Percentiles rank a stretch among this genome's conserved stretches.
These are phyloP conservation scores for Chaetoscypha palmicola DNA, from an alignment of 2,329 filamentous ascomycete genomes.

Conservation along the genomic window DNA sequence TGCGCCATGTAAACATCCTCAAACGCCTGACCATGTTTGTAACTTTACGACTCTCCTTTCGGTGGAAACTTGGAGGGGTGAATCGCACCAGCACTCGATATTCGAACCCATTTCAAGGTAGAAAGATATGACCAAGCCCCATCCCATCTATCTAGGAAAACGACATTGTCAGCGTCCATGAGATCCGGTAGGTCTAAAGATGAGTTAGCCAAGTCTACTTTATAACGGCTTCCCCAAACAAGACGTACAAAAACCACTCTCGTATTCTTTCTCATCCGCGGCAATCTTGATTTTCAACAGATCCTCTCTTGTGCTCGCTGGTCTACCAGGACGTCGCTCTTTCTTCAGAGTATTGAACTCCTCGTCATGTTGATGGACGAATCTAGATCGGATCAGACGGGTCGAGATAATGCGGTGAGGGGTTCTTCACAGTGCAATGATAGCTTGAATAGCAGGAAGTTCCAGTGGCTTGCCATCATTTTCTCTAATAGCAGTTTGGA, in stretches of 20 bases:
- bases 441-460: constrained; percentile 49
- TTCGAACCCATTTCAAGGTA: constrained; percentile 68
- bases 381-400: constrained; percentile 38
- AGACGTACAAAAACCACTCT: constrained; percentile 73
- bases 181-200: constrained; percentile 65
- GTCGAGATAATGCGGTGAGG: constrained; percentile 23
- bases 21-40: constrained; percentile 8
- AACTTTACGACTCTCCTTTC: constrained; percentile 38
- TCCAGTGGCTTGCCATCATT: constrained; percentile 45
- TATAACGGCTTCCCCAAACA: too few relatives aligned
- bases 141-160: constrained; percentile 66
- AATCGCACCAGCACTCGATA: constrained; percentile 57
- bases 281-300: constrained; percentile 65
- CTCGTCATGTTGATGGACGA: constrained; percentile 62
- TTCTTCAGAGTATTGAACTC: constrained; percentile 61
- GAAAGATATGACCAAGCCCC: constrained; percentile 77
- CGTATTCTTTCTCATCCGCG: constrained; percentile 69
- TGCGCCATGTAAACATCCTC: constrained; percentile 14
- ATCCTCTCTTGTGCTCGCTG: constrained; percentile 70
- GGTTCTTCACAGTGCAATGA: constrained; percentile 54
- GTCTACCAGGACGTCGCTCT: constrained; percentile 68
- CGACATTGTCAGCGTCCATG: constrained; percentile 55
- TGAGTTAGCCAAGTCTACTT: not conserved
- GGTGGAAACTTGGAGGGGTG: constrained; percentile 75
- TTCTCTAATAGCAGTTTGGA: constrained; percentile 58